Conservation (phyloP, 208 protist genomes). For the Trypanosoma platydactyli region DNA sequence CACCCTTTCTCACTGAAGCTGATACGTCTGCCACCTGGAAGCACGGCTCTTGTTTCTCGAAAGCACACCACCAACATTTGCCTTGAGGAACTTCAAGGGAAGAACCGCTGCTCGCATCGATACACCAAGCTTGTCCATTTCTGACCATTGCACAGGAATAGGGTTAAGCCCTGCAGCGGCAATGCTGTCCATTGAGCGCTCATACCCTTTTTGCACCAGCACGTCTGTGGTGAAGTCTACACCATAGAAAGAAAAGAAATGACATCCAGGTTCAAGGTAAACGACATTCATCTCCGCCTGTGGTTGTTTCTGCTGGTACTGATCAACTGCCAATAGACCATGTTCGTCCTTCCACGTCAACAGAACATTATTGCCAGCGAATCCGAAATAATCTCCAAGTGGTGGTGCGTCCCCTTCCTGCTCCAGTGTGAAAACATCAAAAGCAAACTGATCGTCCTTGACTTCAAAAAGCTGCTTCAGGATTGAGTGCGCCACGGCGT, state of each 20-base stretch:
- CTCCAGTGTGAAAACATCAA: conserved; percentile 87
- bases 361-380: conserved; percentile 85
- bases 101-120: conserved; percentile 88
- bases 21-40: conserved; percentile 71
- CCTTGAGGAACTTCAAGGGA: conserved; percentile 82
- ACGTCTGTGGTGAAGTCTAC: conserved; percentile 83
- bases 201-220: conserved; percentile 88
- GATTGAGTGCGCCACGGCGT: conserved; percentile 72
- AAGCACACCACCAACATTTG: conserved; percentile 57
- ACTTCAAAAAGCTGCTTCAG: conserved; percentile 81
- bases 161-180: conserved; percentile 86
- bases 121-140: conserved; percentile 92
- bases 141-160: conserved; percentile 91
- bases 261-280: conserved; percentile 90
- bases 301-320: conserved; percentile 75
- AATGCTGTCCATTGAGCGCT: conserved; percentile 88
- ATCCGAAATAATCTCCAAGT: conserved; percentile 92
- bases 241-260: conserved; percentile 91
- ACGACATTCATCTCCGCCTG: conserved; percentile 43
- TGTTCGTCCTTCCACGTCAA: conserved; percentile 93
- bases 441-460: conserved; percentile 39
- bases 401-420: conserved; percentile 90
- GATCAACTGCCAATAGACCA: conserved; percentile 87
- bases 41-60: conserved; percentile 43
- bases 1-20: conserved; percentile 24